These are phyloP conservation scores for Juncus inflexus DNA, from an alignment of 176 grass and related monocot genomes.

Conservation along the genomic window DNA sequence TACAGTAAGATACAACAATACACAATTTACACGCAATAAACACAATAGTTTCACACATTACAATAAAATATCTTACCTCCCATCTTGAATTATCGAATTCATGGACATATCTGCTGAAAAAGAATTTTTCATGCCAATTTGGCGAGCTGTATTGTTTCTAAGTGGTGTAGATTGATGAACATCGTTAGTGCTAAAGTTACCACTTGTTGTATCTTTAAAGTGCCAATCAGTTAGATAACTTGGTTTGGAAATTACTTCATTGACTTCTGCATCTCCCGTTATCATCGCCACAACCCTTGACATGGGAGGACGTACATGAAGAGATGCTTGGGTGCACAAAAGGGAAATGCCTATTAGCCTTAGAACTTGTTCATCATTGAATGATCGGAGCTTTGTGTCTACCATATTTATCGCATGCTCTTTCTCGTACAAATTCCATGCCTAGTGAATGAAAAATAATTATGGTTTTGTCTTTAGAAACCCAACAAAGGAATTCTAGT, in stretches of 20 bases:
- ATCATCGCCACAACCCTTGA: constrained; percentile 61
- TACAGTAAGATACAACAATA: not conserved
- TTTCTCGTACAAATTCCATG: constrained; percentile 37
- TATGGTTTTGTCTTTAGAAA: no score
- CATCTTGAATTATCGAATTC: constrained; percentile 37
- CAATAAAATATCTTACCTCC: constrained; percentile 28
- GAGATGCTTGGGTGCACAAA: constrained; percentile 45
- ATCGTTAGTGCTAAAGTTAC: constrained; percentile 26
- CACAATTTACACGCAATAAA: no score
- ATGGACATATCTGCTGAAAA: constrained; percentile 22
- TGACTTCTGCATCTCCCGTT: constrained; percentile 29
- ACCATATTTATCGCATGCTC: constrained; percentile 20
- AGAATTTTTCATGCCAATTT: constrained; percentile 4
- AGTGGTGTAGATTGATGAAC: constrained; percentile 26
- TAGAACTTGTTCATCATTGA: constrained; percentile 18
- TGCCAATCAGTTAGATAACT: constrained; percentile 69
- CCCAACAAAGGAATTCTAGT: no score
- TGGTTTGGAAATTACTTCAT: constrained; percentile 36
- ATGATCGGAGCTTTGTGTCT: constrained; percentile 22
- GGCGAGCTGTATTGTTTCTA: not conserved
- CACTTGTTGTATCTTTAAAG: constrained; percentile 32
- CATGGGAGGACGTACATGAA: constrained; percentile 47
- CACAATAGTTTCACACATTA: not conserved
- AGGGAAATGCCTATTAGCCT: constrained; percentile 34
- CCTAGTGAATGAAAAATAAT: not conserved